Evolutionary conservation across 2,329 filamentous ascomycete genomes (phyloP).

Genomic region (Fusarium compactum): DNA sequence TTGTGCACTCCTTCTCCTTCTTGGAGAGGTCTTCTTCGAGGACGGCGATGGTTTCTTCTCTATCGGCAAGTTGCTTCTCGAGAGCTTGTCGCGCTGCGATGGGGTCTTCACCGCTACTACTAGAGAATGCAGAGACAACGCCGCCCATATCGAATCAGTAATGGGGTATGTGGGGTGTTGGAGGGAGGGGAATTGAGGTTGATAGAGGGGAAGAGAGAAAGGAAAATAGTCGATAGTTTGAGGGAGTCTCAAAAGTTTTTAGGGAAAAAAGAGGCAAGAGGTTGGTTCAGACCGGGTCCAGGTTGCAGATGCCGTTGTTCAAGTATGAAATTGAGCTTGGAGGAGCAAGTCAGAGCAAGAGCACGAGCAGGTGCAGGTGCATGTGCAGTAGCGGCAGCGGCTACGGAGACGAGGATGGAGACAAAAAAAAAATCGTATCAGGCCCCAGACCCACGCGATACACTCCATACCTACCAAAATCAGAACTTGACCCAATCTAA

Average conservation of each 20-base stretch:
- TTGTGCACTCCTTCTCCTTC: slow-evolving; percentile 55
- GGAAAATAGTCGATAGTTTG: slow-evolving; percentile 20
- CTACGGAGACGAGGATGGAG: slow-evolving; percentile 24
- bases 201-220: slow-evolving; percentile 17
- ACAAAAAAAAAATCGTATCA: slow-evolving; percentile 42
- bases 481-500: slow-evolving; percentile 7
- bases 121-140: slow-evolving; percentile 55
- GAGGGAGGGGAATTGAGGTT: slow-evolving; percentile 14
- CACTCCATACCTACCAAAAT: slow-evolving; percentile 7
- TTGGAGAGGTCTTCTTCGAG: slow-evolving; percentile 51
- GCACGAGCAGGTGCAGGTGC: slow-evolving; percentile 3
- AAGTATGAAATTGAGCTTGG: slow-evolving; percentile 24
- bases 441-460: slow-evolving; percentile 17
- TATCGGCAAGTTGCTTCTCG: slow-evolving; percentile 56
- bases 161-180: slow-evolving; percentile 33
- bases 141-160: slow-evolving; percentile 54
- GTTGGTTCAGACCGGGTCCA: slow-evolving; percentile 19
- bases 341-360: neutral
- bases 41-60: slow-evolving; percentile 53
- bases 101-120: slow-evolving; percentile 50
- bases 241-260: slow-evolving; percentile 22
- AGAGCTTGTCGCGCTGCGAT: slow-evolving; percentile 51
- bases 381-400: slow-evolving; percentile 35
- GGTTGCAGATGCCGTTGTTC: slow-evolving; percentile 35
- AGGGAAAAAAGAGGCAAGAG: slow-evolving; percentile 24